phyloP scores from a whole-genome alignment of 2,329 filamentous ascomycete genomes.

The Diaporthe citri region DNA sequence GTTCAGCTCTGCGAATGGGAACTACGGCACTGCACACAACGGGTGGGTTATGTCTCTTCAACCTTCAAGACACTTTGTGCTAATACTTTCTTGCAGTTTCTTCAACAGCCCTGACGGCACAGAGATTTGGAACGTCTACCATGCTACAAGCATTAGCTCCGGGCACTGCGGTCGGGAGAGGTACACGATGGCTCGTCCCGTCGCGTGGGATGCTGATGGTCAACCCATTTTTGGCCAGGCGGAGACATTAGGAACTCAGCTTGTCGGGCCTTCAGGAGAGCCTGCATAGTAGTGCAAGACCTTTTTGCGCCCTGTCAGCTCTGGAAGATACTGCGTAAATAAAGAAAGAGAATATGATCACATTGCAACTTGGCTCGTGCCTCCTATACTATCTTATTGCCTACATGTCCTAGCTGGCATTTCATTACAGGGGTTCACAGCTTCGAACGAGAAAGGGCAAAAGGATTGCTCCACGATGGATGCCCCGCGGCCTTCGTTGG shows the following conservation, averaged over 20 bases:
- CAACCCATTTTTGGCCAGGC: slow-evolving; percentile 1
- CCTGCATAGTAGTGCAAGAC: not conserved
- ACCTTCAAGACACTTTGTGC: not conserved
- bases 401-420: too few species aligned
- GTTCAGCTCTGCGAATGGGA: slow-evolving; percentile 40
- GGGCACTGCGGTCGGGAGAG: slow-evolving; percentile 15
- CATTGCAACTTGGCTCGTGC: accelerated
- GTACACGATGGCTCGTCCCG: not conserved
- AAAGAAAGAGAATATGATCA: too few species aligned
- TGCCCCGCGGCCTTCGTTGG: too few species aligned
- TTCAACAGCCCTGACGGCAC: slow-evolving; percentile 34
- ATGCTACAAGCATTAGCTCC: not conserved
- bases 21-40: slow-evolving; percentile 42
- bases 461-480: too few species aligned
- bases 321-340: too few species aligned
- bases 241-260: not conserved
- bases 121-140: slow-evolving; percentile 28
- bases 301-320: too few species aligned
- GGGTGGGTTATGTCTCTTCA: not conserved
- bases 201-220: not conserved
- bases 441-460: too few species aligned
- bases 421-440: too few species aligned
- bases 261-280: slow-evolving; percentile 19
- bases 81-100: slow-evolving; percentile 12
- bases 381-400: too few species aligned